A percentile compares a stretch with the other conserved stretches of the same genome.
These are phyloP conservation scores for Yamadazyma sp. DNA, from an alignment of 805 yeast species.

Conservation along the genomic window DNA sequence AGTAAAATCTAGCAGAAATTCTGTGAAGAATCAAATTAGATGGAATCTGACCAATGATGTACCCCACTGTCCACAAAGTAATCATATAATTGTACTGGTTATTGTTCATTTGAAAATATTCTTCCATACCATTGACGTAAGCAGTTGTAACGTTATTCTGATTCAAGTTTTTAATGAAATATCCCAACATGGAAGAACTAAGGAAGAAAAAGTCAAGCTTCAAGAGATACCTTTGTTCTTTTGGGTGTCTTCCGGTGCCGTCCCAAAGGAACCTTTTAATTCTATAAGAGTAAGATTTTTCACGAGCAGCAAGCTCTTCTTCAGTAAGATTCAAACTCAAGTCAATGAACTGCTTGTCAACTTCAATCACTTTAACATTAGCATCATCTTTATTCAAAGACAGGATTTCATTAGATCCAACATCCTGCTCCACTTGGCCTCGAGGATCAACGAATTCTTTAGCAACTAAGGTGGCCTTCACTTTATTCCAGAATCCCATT, in stretches of 20 bases:
- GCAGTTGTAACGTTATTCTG: slow-evolving; percentile 45
- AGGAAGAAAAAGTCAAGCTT: slow-evolving; percentile 48
- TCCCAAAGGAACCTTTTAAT: slow-evolving; percentile 35
- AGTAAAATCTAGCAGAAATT: slow-evolving; percentile 35
- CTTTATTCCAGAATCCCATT: background rate
- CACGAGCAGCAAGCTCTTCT: background rate
- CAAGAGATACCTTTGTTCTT: slow-evolving; percentile 31
- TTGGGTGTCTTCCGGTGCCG: slow-evolving; percentile 37
- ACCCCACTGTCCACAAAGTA: slow-evolving; percentile 52
- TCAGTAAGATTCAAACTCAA: slow-evolving; percentile 1
- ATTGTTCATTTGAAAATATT: slow-evolving; percentile 38
- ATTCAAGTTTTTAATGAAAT: slow-evolving; percentile 46
- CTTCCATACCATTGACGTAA: slow-evolving; percentile 48
- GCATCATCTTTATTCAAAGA: slow-evolving; percentile 3
- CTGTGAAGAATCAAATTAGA: slow-evolving; percentile 39
- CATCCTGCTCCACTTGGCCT: background rate
- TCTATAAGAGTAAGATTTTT: background rate
- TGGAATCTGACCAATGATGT: slow-evolving; percentile 52
- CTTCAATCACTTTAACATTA: slow-evolving; percentile 1
- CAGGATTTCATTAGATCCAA: background rate
- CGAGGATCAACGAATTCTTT: slow-evolving; percentile 2
- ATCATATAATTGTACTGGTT: slow-evolving; percentile 46
- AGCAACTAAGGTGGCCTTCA: background rate
- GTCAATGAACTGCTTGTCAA: slow-evolving; percentile 6
- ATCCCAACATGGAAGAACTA: slow-evolving; percentile 55